Base-by-base conservation (phyloP, 2,329 filamentous ascomycete genomes). In the Fonsecaea erecta region DNA sequence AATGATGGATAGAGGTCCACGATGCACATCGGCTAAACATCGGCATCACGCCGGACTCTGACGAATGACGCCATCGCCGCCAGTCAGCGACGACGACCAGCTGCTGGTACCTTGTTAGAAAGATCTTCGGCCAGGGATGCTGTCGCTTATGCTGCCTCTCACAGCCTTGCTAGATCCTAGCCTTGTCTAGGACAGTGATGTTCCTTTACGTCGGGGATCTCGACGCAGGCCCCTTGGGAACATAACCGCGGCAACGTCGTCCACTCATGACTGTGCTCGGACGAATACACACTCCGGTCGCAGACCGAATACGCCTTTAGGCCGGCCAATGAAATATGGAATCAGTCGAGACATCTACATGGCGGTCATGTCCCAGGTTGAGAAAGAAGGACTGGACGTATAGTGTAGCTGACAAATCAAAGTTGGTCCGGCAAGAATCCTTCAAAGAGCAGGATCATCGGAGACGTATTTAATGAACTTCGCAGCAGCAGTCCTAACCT, bases 371-470 rank as follows among this genome's bases (percentile, higher is more conserved):
- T 12, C 18, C 43, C 18, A 11, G n/a, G 18, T 24, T 48, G 9
- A 18, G 43, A 12, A 48, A 24, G 9, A 11, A 24, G 43, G 18
- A 48, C 18, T 48, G 18, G 1, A 48, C 9, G 7, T 12, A 24
- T 48, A 8, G 43, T 48, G 43, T 18, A 24, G 43, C 43, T 48
- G 43, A 48, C 43, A 48, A 48, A 48, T 48, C 43, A 48, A 48
- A 2, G 18, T 24, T 48, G 18, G 24, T 48, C 12, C 6, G 43
- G 43, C 43, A 18, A 11, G 9, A 48, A 16, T 21, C 21, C 43
- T 48, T 43, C 11, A 24, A 11, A 11, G n/a, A 46, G 43, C 43
- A 5, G 43, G 9, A 24, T 8, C 28, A n/a, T n/a, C n/a, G n/a
- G 8, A 8, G 28, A 30, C 28, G 7, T 48, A 48, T 48, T 48